Conservation (phyloP, 1,139 yeast species). For the Pichia sp. region DNA sequence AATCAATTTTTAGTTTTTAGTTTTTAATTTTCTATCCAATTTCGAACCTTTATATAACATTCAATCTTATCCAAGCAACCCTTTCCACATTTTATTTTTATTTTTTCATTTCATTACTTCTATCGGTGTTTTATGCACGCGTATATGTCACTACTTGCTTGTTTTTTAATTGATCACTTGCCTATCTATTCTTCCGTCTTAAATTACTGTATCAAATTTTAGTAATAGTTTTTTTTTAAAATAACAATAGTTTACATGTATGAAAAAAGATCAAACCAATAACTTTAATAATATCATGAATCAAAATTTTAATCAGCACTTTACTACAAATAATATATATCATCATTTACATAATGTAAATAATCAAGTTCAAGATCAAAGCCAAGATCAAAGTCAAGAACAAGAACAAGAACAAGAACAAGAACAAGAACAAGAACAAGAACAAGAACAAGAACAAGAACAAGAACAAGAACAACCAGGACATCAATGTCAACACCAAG, state of each 20-base stretch:
- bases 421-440: no score
- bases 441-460: no score
- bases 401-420: no score
- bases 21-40: neutral
- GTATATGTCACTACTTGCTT: neutral
- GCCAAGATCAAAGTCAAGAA: no score
- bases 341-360: neutral
- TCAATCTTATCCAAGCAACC: neutral
- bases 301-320: neutral
- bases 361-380: neutral
- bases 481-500: no score
- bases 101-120: neutral
- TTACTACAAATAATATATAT: neutral
- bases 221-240: neutral
- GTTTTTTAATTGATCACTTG: no score
- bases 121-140: neutral
- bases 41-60: neutral
- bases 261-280: neutral
- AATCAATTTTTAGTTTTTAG: neutral
- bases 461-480: no score
- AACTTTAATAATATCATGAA: neutral
- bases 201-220: no score
- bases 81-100: neutral
- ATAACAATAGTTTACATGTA: neutral
- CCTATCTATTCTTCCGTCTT: neutral